phyloP scores from a whole-genome alignment of 1,284 basidiomycete genomes.

The Leccinum pachyderme region DNA sequence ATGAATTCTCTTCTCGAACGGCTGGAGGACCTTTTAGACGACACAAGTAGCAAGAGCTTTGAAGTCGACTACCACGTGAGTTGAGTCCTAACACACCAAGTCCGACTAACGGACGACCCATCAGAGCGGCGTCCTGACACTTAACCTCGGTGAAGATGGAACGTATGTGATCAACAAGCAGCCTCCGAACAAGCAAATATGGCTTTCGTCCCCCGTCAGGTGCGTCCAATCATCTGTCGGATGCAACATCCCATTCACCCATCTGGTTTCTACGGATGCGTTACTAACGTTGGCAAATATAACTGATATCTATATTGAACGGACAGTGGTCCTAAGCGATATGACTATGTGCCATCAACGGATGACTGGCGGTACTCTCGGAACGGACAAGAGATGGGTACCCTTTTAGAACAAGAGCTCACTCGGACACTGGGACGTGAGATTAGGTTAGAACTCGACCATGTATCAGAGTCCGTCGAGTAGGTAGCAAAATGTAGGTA shows the following conservation, averaged over 20 bases:
- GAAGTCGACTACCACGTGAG: slow-evolving; percentile 95
- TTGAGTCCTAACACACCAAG: slow-evolving; percentile 16
- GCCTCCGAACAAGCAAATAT: slow-evolving; percentile 98
- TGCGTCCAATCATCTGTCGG: slow-evolving; percentile 30
- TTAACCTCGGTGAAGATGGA: slow-evolving; percentile 78
- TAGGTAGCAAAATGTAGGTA: slow-evolving; percentile 5
- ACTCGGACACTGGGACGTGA: slow-evolving; percentile 37
- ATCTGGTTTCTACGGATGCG: not conserved
- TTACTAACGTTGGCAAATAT: not conserved
- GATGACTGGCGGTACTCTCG: slow-evolving; percentile 80
- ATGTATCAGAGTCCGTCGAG: slow-evolving; percentile 24
- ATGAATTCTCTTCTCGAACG: slow-evolving; percentile 83
- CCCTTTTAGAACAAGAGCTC: slow-evolving; percentile 71
- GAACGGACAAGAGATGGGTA: slow-evolving; percentile 60
- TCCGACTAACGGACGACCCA: slow-evolving; percentile 13
- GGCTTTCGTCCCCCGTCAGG: slow-evolving; percentile 92
- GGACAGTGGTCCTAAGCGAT: slow-evolving; percentile 83
- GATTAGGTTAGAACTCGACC: slow-evolving; percentile 32
- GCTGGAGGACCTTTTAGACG: slow-evolving; percentile 78
- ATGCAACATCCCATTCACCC: not conserved
- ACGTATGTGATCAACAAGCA: slow-evolving; percentile 99
- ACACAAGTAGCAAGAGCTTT: slow-evolving; percentile 51
- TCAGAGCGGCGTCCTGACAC: slow-evolving; percentile 88
- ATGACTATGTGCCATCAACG: slow-evolving; percentile 62
- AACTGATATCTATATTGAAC: not conserved